phyloP scores from a whole-genome alignment of 768 basidiomycete genomes.

The Leccinum variicolor region DNA sequence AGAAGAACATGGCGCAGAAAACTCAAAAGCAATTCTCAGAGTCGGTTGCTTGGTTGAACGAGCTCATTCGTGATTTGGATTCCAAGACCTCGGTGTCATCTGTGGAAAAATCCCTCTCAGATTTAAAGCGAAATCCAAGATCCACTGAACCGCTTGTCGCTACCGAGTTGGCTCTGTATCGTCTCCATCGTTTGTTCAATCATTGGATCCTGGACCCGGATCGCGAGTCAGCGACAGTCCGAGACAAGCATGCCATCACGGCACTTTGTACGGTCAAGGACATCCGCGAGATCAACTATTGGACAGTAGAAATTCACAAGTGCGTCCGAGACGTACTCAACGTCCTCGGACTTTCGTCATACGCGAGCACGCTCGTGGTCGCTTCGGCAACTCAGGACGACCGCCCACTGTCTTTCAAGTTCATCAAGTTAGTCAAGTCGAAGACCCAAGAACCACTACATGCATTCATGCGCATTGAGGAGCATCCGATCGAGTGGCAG shows the following conservation, averaged over 20 bases:
- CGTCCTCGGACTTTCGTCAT: slow-evolving; percentile 47
- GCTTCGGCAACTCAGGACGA: slow-evolving; percentile 18
- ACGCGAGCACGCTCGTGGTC: slow-evolving; percentile 24
- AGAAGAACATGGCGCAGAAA: slow-evolving; percentile 45
- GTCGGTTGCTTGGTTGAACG: slow-evolving; percentile 51
- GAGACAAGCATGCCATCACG: slow-evolving; percentile 45
- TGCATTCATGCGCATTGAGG: slow-evolving; percentile 52
- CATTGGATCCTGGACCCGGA: slow-evolving; percentile 50
- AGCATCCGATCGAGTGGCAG: slow-evolving; percentile 63
- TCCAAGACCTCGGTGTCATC: slow-evolving; percentile 15
- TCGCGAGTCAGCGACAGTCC: slow-evolving; percentile 33
- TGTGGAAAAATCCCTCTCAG: slow-evolving; percentile 33
- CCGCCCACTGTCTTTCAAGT: slow-evolving; percentile 44
- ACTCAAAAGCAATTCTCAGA: slow-evolving; percentile 37
- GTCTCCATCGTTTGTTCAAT: slow-evolving; percentile 47
- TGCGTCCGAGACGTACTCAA: slow-evolving; percentile 39
- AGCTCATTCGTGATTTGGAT: slow-evolving; percentile 39
- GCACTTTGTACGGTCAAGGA: slow-evolving; percentile 50
- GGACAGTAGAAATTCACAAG: slow-evolving; percentile 29
- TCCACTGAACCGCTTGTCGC: slow-evolving; percentile 41
- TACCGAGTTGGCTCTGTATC: slow-evolving; percentile 51
- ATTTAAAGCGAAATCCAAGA: slow-evolving; percentile 45
- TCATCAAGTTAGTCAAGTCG: slow-evolving; percentile 51
- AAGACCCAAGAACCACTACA: slow-evolving; percentile 39
- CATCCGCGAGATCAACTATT: slow-evolving; percentile 34